These are phyloP conservation scores for Tetradesmus lagerheimii DNA, from an alignment of 139 green algal species.

Conservation along the genomic window DNA sequence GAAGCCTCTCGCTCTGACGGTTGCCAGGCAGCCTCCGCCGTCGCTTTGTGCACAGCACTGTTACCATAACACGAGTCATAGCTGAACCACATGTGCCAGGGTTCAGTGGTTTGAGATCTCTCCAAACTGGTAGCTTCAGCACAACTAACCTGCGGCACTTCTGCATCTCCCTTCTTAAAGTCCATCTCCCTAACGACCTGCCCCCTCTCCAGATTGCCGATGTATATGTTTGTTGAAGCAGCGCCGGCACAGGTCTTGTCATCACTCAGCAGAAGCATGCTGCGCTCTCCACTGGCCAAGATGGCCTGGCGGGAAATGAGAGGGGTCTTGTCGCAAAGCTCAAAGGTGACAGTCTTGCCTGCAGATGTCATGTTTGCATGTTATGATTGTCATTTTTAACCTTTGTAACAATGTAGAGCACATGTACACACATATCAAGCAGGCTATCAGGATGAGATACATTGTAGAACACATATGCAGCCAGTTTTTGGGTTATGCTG, in stretches of 20 bases:
- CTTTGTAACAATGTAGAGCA: too few relatives aligned
- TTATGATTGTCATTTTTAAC: too few relatives aligned
- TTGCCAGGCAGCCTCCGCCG: too few relatives aligned
- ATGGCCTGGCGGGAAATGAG: constrained; percentile 51
- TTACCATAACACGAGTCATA: neutral
- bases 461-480: too few relatives aligned
- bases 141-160: constrained; percentile 53
- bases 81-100: neutral
- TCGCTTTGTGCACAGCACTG: too few relatives aligned
- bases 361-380: neutral
- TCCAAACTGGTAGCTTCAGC: neutral
- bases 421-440: neutral
- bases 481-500: too few relatives aligned
- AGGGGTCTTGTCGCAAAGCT: neutral
- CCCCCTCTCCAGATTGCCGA: constrained; percentile 67
- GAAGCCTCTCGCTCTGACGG: too few relatives aligned
- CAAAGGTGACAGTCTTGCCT: neutral
- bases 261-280: constrained; percentile 90
- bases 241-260: neutral
- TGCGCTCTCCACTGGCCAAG: constrained; percentile 78
- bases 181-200: constrained; percentile 83
- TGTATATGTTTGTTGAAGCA: constrained; percentile 60
- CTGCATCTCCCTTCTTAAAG: constrained; percentile 88
- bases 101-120: too few relatives aligned
- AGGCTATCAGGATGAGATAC: too few relatives aligned